Evolutionary conservation across 148 eudicot genomes (phyloP).

Genomic region (Chenopodium berlandieri): DNA sequence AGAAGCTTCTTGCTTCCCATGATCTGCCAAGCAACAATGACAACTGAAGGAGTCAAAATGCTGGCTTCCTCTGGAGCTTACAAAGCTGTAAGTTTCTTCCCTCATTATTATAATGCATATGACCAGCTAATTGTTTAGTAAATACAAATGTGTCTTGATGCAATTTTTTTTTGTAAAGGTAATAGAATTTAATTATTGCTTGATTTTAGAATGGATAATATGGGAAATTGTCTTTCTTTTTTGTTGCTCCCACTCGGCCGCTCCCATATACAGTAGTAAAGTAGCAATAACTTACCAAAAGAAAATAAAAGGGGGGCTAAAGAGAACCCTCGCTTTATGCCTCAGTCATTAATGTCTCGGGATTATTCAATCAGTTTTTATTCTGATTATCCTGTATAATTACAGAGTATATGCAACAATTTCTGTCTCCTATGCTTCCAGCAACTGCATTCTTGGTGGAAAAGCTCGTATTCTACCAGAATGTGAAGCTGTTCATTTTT

Average conservation of each 20-base stretch:
- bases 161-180: neutral
- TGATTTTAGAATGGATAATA: neutral
- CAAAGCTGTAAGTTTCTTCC: conserved; percentile 56
- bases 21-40: conserved; percentile 86
- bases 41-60: conserved; percentile 51
- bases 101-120: conserved; percentile 1
- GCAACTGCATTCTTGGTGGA: too few species aligned
- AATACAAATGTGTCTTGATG: neutral
- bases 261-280: too few species aligned
- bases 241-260: neutral
- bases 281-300: too few species aligned
- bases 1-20: conserved; percentile 83
- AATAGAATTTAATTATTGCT: neutral
- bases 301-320: too few species aligned
- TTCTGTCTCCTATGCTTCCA: too few species aligned
- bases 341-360: too few species aligned
- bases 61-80: conserved; percentile 69
- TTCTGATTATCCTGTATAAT: too few species aligned
- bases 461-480: too few species aligned
- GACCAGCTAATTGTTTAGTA: neutral
- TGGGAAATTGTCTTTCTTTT: neutral
- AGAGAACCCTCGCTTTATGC: too few species aligned
- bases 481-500: too few species aligned
- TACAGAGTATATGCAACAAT: too few species aligned
- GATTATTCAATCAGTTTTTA: too few species aligned